Base-by-base conservation (phyloP, 257 asterid species). In the Schizonepeta tenuifolia region DNA sequence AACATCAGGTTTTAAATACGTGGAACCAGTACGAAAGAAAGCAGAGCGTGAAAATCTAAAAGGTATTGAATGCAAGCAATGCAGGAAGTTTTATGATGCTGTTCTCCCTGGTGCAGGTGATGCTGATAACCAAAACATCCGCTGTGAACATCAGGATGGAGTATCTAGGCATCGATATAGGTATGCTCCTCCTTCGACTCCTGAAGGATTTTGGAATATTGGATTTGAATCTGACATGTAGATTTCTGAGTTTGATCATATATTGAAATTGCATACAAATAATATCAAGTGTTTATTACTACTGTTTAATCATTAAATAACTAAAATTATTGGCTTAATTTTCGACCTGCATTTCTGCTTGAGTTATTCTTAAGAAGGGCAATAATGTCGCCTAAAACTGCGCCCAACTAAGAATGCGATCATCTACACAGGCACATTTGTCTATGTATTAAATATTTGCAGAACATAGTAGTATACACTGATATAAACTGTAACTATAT, bases 171-270 rank as follows among this genome's bases (percentile, higher is more conserved):
- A 95, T 83, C 91, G 99, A 46, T 95, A 89, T 57, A 86, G 86
- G 86, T 91, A 89, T 61, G 97, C 89, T 61, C 99, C 98, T 79
- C 99, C 99, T 72, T 83, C 55, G 31, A 92, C 99, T 76, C 99
- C 98, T 35, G 98, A 92, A 79, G 99, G 99, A 65, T 95, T 95
- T 78, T 95, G 98, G 98, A 90, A 95, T 80, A 88, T 92, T 70
- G 98, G 97, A 41, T 92, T 95, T 80, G 96, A 92, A 72, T 86
- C 98, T 71, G 98, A 92, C 80, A 92, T 74, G 88, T 94, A 83
- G 81, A 58, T 53, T 80, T 58, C 44, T 68, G 44, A 24, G 20
- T 47, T 65, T 71, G 28, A 36, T 58, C 15, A 18, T 50, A 24
- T 65, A 58, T 70, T 60, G 33, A 55, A 28, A 41, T 81, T 41